Base-by-base conservation (phyloP, 2,329 filamentous ascomycete species). In the Lomentospora prolificans region DNA sequence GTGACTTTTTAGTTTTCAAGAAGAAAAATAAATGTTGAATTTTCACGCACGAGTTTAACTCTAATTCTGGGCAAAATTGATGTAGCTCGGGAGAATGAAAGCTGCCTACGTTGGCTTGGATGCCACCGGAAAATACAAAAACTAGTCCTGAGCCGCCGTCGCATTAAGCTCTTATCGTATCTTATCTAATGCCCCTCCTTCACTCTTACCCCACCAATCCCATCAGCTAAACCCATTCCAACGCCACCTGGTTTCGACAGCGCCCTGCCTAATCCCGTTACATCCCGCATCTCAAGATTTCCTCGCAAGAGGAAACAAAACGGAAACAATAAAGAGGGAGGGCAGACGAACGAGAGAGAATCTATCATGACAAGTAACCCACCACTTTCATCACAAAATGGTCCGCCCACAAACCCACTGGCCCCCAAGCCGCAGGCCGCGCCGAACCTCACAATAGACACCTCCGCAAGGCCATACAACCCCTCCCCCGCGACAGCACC, bases 371-470 rank as follows among this genome's bases (percentile, higher is more conserved):
- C 39, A 55, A 50, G 41, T 46, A 46, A 31, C 14, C 28, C 51
- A 28, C 14, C 39, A 19, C 33, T 57, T 28, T 46, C n/a, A n/a
- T n/a, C 54, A 19, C 50, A 58, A 30, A 56, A 55, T 14, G 44
- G 53, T 3, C 55, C 55, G n/a, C 52, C 57, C n/a, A 58, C 55
- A 51, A 57, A 44, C 25, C 53, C 46, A 12, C 59, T 51, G 22
- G 36, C 31, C 6, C 24, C 17, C 19, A 50, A 50, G 17, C 48
- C 19, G 6, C 25, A 28, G 7, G 22, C 33, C 27, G 12, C 17
- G 24, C 52, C 27, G 14, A 33, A 48, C 39, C 52, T 55, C 39
- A 48, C 52, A 14, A 28, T 55, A 30, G 39, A 55, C 39, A 55
- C 52, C 39, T 48, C 52, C n/a, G 7, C 52, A 8, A n/a, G 8